Percentiles rank a stretch among this genome's conserved stretches.
These are phyloP conservation scores for Diaporthe sp. DNA, from an alignment of 2,329 filamentous ascomycete genomes.

Conservation along the genomic window DNA sequence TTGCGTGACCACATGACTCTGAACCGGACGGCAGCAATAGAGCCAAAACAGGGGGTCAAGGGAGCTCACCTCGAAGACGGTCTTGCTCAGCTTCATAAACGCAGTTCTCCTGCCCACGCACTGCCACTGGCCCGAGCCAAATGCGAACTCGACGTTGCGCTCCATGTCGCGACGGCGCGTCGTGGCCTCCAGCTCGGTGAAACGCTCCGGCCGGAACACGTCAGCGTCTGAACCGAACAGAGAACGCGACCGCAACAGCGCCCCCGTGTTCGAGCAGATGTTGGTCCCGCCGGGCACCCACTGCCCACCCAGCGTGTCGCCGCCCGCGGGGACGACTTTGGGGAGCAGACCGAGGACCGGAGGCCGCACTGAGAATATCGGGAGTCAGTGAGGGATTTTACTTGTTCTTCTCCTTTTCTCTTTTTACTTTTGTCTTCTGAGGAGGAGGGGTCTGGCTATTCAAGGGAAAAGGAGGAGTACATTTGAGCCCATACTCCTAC, in stretches of 20 bases:
- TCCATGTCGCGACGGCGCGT: slow-evolving; percentile 48
- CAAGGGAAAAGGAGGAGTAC: not conserved
- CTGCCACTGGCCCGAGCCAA: slow-evolving; percentile 54
- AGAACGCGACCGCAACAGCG: slow-evolving; percentile 33
- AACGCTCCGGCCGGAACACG: slow-evolving; percentile 71
- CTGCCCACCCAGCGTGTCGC: slow-evolving; percentile 48
- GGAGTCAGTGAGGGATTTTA: not conserved
- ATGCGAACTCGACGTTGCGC: slow-evolving; percentile 53
- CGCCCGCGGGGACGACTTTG: slow-evolving; percentile 47
- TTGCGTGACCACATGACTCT: slow-evolving; percentile 57
- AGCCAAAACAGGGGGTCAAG: slow-evolving; percentile 49
- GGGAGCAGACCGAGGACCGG: slow-evolving; percentile 38
- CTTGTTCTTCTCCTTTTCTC: not conserved
- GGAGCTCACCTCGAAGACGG: slow-evolving; percentile 54
- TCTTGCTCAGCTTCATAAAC: slow-evolving; percentile 58
- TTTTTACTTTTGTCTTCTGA: not conserved
- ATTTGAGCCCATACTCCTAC: too few species aligned
- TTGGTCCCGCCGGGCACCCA: slow-evolving; percentile 48
- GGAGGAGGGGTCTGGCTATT: not conserved
- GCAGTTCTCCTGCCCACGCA: slow-evolving; percentile 59
- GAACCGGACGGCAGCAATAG: slow-evolving; percentile 45
- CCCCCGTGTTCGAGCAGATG: slow-evolving; percentile 41
- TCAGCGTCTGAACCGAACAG: slow-evolving; percentile 66
- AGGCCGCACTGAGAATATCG: slow-evolving; percentile 38
- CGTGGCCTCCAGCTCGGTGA: slow-evolving; percentile 60